Percentiles rank a stretch among this genome's conserved stretches.
Conservation (phyloP, 805 yeast species). For the Scheffersomyces coipomensis region DNA sequence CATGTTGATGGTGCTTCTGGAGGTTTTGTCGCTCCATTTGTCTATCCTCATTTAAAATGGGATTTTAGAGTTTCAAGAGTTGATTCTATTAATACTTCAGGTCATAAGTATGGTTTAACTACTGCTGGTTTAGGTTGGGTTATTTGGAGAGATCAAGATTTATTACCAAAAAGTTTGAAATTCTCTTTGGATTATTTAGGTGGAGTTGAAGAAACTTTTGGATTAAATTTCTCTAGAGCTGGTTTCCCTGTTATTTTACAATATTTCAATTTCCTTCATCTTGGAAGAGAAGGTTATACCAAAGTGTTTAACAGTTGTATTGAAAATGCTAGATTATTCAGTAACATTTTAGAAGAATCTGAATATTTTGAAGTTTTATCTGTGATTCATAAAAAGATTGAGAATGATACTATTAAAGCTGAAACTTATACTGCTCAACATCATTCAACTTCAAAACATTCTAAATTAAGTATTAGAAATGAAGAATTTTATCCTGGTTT, state of each 20-base stretch:
- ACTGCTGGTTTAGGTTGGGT: slow-evolving; percentile 95
- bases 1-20: slow-evolving; percentile 96
- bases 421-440: slow-evolving; percentile 3
- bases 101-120: slow-evolving; percentile 89
- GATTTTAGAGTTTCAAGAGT: slow-evolving; percentile 80
- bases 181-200: slow-evolving; percentile 84
- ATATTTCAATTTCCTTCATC: slow-evolving; percentile 72
- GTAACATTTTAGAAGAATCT: slow-evolving; percentile 61
- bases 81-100: slow-evolving; percentile 81
- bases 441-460: slow-evolving; percentile 4
- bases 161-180: slow-evolving; percentile 68
- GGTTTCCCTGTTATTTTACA: slow-evolving; percentile 90
- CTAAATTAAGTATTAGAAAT: slow-evolving; percentile 26
- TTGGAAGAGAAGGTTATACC: slow-evolving; percentile 73
- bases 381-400: slow-evolving; percentile 65
- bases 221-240: slow-evolving; percentile 86
- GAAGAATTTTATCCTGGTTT: slow-evolving; percentile 66
- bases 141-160: slow-evolving; percentile 65
- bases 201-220: slow-evolving; percentile 83
- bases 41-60: slow-evolving; percentile 76
- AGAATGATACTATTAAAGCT: slow-evolving; percentile 9
- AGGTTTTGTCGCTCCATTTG: slow-evolving; percentile 83
- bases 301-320: slow-evolving; percentile 61
- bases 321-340: slow-evolving; percentile 68
- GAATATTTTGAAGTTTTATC: slow-evolving; percentile 72